Conservation (phyloP, 306 rosid genomes). For the Vicia sativa region DNA sequence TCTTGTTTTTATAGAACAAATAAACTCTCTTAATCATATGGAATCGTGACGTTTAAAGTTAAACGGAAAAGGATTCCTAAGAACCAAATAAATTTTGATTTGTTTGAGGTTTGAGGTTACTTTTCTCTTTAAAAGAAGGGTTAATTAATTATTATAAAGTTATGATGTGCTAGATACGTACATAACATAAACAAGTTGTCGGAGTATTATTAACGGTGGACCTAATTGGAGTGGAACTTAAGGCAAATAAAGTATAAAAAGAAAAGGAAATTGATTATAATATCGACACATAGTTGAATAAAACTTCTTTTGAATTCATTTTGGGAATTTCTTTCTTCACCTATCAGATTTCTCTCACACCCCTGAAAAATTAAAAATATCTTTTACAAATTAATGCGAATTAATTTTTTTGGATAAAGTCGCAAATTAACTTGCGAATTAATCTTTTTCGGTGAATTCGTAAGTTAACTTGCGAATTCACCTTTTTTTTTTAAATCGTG, state of each 20-base stretch:
- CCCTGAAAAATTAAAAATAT: too few relatives aligned
- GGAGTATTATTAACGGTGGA: neutral
- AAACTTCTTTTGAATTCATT: neutral
- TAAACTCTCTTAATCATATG: neutral
- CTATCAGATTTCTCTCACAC: too few relatives aligned
- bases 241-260: conserved; percentile 32
- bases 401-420: too few relatives aligned
- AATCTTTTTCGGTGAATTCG: too few relatives aligned
- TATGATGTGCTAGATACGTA: neutral
- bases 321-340: too few relatives aligned
- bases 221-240: conserved; percentile 55
- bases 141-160: neutral
- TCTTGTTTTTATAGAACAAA: too few relatives aligned
- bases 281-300: neutral
- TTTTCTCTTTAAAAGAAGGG: neutral
- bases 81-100: conserved; percentile 37
- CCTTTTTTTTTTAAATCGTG: too few relatives aligned
- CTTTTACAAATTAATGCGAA: too few relatives aligned
- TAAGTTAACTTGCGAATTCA: too few relatives aligned
- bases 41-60: conserved; percentile 44
- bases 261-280: neutral
- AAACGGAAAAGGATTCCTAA: conserved; percentile 18
- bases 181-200: neutral
- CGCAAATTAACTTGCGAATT: too few relatives aligned
- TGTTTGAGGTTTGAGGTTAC: conserved; percentile 46